A percentile compares a stretch with the other conserved stretches of the same genome.
Conservation (phyloP, 768 basidiomycete genomes). For the Inosperma sp. region DNA sequence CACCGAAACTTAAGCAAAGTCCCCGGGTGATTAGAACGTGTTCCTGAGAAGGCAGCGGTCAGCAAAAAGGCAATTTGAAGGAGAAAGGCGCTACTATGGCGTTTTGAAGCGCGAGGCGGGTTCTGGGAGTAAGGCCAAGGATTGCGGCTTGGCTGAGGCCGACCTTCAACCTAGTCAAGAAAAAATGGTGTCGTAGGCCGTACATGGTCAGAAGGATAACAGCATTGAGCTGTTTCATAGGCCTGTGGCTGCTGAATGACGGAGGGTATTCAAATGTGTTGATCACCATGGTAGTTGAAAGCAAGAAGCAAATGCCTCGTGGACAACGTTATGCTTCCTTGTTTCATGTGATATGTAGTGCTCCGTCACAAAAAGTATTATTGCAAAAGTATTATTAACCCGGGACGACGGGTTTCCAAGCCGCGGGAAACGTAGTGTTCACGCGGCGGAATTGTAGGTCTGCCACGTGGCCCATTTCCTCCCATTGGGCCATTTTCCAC, state of each 20-base stretch:
- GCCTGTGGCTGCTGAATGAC: background rate
- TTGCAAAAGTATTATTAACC: no score
- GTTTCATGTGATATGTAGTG: no score
- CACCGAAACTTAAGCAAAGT: background rate
- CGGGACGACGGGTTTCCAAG: no score
- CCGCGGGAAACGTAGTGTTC: background rate
- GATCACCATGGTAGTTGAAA: background rate
- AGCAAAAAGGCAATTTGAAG: no score
- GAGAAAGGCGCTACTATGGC: no score
- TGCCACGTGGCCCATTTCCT: background rate
- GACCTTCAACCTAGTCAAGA: background rate
- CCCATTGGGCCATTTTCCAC: background rate
- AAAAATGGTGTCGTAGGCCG: background rate
- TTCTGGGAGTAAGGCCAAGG: no score
- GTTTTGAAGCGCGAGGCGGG: no score
- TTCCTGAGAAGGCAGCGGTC: no score
- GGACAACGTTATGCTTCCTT: no score
- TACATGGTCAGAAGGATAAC: background rate
- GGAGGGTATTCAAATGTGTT: background rate
- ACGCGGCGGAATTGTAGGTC: background rate
- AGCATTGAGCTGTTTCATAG: background rate
- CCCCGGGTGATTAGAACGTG: background rate
- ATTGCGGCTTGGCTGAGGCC: no score
- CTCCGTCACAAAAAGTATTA: no score
- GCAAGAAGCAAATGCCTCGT: no score